Conservation (phyloP, 2,329 filamentous ascomycete genomes). For the Penicillium hesseltinei region DNA sequence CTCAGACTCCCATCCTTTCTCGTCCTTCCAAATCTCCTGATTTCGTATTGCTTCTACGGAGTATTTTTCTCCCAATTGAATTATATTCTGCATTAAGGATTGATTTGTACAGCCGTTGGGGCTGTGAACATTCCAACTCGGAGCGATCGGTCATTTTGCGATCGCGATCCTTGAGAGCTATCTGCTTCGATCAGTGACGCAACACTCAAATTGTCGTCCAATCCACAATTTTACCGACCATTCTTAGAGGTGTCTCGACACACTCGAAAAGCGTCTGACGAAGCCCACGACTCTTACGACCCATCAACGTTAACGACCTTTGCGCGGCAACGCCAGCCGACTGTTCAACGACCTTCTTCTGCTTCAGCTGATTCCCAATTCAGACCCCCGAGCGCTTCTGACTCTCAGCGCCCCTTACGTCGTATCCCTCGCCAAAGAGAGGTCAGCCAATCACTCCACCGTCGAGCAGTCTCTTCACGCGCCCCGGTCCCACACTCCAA, state of each 20-base stretch:
- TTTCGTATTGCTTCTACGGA: conserved; percentile 4
- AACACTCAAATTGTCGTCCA: conserved; percentile 37
- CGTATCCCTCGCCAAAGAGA: conserved; percentile 53
- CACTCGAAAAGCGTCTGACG: conserved; percentile 47
- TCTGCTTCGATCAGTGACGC: conserved; percentile 18
- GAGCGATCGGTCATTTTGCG: conserved; percentile 8
- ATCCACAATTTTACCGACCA: conserved; percentile 24
- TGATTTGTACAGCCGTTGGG: conserved; percentile 1
- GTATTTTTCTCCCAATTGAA: conserved; percentile 2
- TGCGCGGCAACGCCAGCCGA: conserved; percentile 48
- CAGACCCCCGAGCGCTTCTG: conserved; percentile 54
- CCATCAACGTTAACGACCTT: conserved; percentile 44
- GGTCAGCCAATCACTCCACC: conserved; percentile 40
- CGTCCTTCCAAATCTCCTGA: conserved; percentile 12
- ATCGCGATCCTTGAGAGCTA: conserved; percentile 18
- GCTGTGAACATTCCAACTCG: background rate
- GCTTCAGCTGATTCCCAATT: conserved; percentile 41
- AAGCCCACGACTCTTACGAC: conserved; percentile 56
- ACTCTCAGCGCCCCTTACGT: conserved; percentile 53
- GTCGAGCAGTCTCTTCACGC: conserved; percentile 47
- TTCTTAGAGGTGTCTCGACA: conserved; percentile 46
- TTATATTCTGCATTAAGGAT: conserved; percentile 7
- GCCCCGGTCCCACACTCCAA: conserved; percentile 34
- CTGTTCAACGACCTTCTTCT: conserved; percentile 41
- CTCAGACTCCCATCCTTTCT: conserved; percentile 15